Percentiles rank a stretch among this genome's conserved stretches.
Evolutionary conservation across 73 alveolate species (phyloP).

Genomic region (Paramecium bursaria): DNA sequence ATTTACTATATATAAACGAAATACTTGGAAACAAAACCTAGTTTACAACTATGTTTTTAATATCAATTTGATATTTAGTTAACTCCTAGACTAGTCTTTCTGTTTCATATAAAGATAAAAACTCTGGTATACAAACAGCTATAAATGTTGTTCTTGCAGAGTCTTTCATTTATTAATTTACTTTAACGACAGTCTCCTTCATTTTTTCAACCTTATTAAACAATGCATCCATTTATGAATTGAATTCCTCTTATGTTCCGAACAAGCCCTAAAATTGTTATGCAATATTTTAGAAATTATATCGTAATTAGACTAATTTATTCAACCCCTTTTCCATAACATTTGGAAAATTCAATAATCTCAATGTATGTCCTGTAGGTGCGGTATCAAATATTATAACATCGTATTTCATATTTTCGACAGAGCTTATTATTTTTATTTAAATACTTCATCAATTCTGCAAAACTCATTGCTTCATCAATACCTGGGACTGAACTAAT

Average conservation of each 20-base stretch:
- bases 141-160: slow-evolving; percentile 94
- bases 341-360: slow-evolving; percentile 97
- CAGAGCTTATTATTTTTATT: slow-evolving; percentile 78
- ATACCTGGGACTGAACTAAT: slow-evolving; percentile 98
- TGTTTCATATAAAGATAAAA: slow-evolving; percentile 97
- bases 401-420: slow-evolving; percentile 88
- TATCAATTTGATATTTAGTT: slow-evolving; percentile 95
- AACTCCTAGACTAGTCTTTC: slow-evolving; percentile 97
- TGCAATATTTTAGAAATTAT: slow-evolving; percentile 89
- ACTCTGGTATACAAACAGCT: slow-evolving; percentile 99
- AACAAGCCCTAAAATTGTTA: slow-evolving; percentile 72
- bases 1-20: background rate
- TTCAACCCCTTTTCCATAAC: slow-evolving; percentile 93
- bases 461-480: slow-evolving; percentile 99
- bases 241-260: slow-evolving; percentile 78
- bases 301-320: slow-evolving; percentile 87
- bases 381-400: slow-evolving; percentile 98
- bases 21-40: slow-evolving; percentile 93
- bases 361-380: slow-evolving; percentile 99
- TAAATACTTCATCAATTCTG: slow-evolving; percentile 75
- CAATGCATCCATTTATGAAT: slow-evolving; percentile 78
- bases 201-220: slow-evolving; percentile 86
- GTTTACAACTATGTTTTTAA: slow-evolving; percentile 96
- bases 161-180: slow-evolving; percentile 90
- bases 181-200: slow-evolving; percentile 89